phyloP scores from a whole-genome alignment of 345 rosid species.

The Tarenaya hassleriana region DNA sequence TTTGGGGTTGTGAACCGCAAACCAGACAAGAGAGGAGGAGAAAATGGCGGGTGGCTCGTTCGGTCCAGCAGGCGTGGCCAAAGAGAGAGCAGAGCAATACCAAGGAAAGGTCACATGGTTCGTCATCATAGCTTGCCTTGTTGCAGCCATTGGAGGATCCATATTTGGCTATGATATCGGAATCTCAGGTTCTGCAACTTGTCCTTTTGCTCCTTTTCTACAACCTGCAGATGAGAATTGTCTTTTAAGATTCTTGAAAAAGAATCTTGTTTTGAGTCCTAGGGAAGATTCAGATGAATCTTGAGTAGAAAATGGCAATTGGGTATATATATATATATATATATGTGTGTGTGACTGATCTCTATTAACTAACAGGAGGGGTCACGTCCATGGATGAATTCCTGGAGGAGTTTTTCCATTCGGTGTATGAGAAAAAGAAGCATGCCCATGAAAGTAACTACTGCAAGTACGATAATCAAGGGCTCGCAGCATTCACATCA shows the following conservation, averaged over 20 bases:
- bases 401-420: slow-evolving; percentile 60
- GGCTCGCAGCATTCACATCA: slow-evolving; percentile 81
- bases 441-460: slow-evolving; percentile 83
- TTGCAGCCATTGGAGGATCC: slow-evolving; percentile 83
- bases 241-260: too few species aligned
- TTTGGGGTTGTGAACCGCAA: not conserved
- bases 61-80: slow-evolving; percentile 68
- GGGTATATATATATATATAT: too few species aligned
- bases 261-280: too few species aligned
- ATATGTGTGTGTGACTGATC: not conserved
- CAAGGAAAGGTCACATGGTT: slow-evolving; percentile 65
- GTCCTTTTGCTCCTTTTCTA: not conserved
- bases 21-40: not conserved
- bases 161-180: slow-evolving; percentile 92
- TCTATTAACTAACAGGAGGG: slow-evolving; percentile 51
- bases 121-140: slow-evolving; percentile 61
- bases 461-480: slow-evolving; percentile 80
- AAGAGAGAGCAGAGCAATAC: slow-evolving; percentile 75
- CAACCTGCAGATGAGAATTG: too few species aligned
- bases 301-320: too few species aligned
- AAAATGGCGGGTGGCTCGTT: slow-evolving; percentile 80
- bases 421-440: slow-evolving; percentile 54
- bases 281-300: too few species aligned
- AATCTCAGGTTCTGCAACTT: slow-evolving; percentile 53
- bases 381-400: slow-evolving; percentile 84